Evolutionary conservation across 2,329 filamentous ascomycete genomes (phyloP).

Genomic region (Fusarium chaquense): DNA sequence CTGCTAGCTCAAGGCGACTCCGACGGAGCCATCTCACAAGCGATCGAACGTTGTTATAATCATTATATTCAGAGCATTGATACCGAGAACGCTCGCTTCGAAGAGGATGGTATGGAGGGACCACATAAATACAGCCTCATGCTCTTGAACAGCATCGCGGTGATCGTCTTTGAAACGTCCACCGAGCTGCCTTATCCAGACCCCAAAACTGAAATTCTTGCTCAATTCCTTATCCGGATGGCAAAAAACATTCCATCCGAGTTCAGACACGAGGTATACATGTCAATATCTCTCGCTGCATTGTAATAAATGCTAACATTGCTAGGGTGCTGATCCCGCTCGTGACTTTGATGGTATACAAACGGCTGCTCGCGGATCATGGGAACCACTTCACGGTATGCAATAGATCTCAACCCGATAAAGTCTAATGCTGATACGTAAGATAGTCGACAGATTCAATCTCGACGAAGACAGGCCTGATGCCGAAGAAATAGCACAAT

Average conservation of each 20-base stretch:
- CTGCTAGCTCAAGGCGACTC: not conserved
- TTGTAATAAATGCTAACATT: not conserved
- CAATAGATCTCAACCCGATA: no score
- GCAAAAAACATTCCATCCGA: not conserved
- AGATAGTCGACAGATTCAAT: not conserved
- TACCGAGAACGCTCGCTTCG: not conserved
- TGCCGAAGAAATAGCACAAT: not conserved
- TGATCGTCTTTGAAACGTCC: not conserved
- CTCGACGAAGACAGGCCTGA: rapidly evolving
- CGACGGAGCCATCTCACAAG: not conserved
- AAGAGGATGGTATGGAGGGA: not conserved
- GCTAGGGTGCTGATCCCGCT: slow-evolving; percentile 1
- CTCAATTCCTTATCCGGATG: not conserved
- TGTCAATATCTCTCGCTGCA: no score
- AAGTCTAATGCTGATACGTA: no score
- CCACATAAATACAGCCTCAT: not conserved
- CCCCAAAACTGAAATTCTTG: not conserved
- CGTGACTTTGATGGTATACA: not conserved
- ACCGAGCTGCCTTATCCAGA: not conserved
- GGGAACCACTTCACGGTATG: not conserved
- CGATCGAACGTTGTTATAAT: not conserved
- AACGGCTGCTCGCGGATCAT: not conserved
- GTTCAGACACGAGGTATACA: not conserved
- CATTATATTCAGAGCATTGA: not conserved
- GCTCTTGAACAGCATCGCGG: not conserved